Conservation (phyloP, 371 early-diverging fungal genomes). For the Paramicrosporidium saccamoebae region DNA sequence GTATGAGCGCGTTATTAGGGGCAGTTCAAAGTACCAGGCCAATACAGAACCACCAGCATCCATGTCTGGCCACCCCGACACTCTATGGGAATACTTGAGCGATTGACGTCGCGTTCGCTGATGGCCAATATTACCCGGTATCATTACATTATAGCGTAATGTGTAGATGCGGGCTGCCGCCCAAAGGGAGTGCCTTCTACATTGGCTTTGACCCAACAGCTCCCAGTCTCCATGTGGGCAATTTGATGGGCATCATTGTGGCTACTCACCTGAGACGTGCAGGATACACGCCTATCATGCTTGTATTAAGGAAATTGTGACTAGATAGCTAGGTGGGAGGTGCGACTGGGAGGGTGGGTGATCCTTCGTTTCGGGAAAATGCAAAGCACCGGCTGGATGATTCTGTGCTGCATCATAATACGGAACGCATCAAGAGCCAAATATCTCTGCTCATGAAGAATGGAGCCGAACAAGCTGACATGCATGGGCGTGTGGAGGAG, state of each 20-base stretch:
- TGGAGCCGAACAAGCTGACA: constrained; percentile 17
- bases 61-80: no score
- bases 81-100: no score
- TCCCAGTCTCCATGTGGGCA: constrained; percentile 55
- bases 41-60: no score
- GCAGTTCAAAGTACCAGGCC: constrained; percentile 79
- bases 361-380: constrained; percentile 48
- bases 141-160: no score
- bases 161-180: no score
- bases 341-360: constrained; percentile 76
- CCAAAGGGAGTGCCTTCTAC: constrained; percentile 31
- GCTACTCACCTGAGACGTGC: constrained; percentile 61
- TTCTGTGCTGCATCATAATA: constrained; percentile 18
- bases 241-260: constrained; percentile 45
- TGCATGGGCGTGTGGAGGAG: constrained; percentile 2
- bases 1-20: constrained; percentile 46
- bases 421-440: constrained; percentile 23
- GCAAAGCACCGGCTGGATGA: constrained; percentile 29
- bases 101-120: no score
- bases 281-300: no score
- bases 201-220: constrained; percentile 88
- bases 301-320: no score
- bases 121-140: no score
- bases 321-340: constrained; percentile 42
- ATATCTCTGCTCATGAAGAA: constrained; percentile 26